Percentiles rank a stretch among this genome's conserved stretches.
phyloP scores from a whole-genome alignment of 148 eudicot species.

The Chenopodium formosanum region DNA sequence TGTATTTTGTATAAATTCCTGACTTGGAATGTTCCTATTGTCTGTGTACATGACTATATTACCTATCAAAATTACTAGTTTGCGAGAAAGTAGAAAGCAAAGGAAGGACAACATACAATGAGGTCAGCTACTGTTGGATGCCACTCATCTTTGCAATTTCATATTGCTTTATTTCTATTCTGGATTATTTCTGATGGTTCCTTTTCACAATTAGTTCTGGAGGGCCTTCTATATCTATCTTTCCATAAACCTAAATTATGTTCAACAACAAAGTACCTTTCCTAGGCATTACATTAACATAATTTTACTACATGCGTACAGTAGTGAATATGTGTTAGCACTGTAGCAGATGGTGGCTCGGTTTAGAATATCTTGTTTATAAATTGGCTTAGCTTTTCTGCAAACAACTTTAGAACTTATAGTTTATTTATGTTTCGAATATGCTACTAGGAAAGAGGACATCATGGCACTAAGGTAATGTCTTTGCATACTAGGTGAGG shows the following conservation, averaged over 20 bases:
- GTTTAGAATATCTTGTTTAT: background rate
- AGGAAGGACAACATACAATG: conserved; percentile 96
- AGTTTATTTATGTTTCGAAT: background rate
- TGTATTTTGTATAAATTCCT: background rate
- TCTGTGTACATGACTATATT: conserved; percentile 21
- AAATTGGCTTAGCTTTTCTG: background rate
- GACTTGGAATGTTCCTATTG: background rate
- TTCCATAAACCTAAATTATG: background rate
- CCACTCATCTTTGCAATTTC: background rate
- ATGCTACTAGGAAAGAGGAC: background rate
- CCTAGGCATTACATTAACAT: background rate
- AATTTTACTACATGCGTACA: too few species aligned
- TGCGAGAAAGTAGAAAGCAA: conserved; percentile 99
- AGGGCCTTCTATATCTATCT: background rate
- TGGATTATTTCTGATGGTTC: background rate
- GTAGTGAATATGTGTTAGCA: too few species aligned
- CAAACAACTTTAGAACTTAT: background rate
- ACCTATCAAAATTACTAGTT: conserved; percentile 40
- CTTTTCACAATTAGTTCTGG: too few species aligned
- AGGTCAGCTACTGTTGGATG: conserved; percentile 42
- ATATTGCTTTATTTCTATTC: background rate
- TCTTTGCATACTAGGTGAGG: background rate
- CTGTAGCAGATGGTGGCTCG: background rate
- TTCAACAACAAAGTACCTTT: background rate
- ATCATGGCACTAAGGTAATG: background rate